Conservation (phyloP, 148 eudicot genomes). For the Gaultheria prostrata region DNA sequence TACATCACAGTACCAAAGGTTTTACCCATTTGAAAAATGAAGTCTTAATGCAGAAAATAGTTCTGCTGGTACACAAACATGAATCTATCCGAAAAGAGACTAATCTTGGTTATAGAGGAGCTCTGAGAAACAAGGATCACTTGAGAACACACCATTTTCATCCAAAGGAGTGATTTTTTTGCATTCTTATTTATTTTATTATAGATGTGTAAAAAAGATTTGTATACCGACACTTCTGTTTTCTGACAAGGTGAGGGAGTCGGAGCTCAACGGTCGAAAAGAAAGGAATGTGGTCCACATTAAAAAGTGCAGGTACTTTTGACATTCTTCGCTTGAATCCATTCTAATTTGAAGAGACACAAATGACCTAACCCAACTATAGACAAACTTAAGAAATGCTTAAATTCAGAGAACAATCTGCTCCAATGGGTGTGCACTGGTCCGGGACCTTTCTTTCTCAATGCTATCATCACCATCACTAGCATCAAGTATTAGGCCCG, state of each 20-base stretch:
- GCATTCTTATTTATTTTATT: neutral
- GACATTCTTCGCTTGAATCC: neutral
- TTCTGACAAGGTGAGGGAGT: conserved; percentile 58
- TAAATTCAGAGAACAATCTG: neutral
- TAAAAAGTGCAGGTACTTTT: conserved; percentile 81
- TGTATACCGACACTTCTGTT: neutral
- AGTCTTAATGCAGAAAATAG: neutral
- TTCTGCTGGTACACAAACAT: neutral
- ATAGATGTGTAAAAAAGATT: neutral
- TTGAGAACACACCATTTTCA: neutral
- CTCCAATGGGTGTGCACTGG: conserved; percentile 10
- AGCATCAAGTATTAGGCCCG: neutral
- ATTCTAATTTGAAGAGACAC: neutral
- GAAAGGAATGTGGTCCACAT: conserved; percentile 78
- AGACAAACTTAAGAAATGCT: conserved; percentile 11
- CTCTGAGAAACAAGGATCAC: neutral
- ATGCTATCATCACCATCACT: neutral
- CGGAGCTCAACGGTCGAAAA: conserved; percentile 54
- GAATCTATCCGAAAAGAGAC: neutral
- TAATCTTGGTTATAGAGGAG: neutral
- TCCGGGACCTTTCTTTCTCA: neutral
- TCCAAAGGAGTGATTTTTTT: neutral
- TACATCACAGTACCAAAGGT: neutral
- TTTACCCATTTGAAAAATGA: neutral
- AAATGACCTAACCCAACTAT: neutral